A percentile compares a stretch with the other conserved stretches of the same genome.
Conservation (phyloP, 1,139 yeast genomes). For the Taphrina wiesneri region DNA sequence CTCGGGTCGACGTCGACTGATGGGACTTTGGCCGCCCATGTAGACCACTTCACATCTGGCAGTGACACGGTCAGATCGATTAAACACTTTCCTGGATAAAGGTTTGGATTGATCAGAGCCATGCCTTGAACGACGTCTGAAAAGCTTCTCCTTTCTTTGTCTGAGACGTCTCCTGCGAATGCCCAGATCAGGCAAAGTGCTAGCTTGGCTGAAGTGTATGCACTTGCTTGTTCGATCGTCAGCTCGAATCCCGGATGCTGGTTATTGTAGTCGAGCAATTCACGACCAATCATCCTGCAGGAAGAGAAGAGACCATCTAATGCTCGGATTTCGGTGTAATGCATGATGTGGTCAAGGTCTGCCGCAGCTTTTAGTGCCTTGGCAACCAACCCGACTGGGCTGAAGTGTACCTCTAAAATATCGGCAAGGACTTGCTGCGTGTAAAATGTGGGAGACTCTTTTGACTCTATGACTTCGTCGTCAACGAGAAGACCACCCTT, state of each 20-base stretch:
- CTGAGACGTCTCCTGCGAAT: slow-evolving; percentile 61
- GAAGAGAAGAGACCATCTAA: slow-evolving; percentile 49
- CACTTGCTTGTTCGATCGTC: slow-evolving; percentile 41
- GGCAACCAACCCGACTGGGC: neutral
- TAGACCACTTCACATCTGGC: slow-evolving; percentile 56
- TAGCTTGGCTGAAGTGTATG: slow-evolving; percentile 49
- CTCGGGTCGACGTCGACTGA: slow-evolving; percentile 60
- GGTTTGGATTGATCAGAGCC: slow-evolving; percentile 8
- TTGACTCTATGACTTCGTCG: slow-evolving; percentile 34
- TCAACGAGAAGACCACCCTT: slow-evolving; percentile 43
- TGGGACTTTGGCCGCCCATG: slow-evolving; percentile 54
- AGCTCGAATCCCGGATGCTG: slow-evolving; percentile 43
- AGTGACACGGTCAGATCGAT: slow-evolving; percentile 55
- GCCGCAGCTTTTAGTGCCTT: slow-evolving; percentile 41
- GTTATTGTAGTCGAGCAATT: slow-evolving; percentile 39
- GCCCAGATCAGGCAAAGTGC: slow-evolving; percentile 64
- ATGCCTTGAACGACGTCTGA: slow-evolving; percentile 49
- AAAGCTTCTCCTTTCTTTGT: slow-evolving; percentile 47
- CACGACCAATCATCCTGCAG: slow-evolving; percentile 41
- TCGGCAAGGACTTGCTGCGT: neutral
- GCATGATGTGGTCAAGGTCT: slow-evolving; percentile 58
- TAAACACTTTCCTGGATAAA: slow-evolving; percentile 29
- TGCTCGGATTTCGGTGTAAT: slow-evolving; percentile 49
- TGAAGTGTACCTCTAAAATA: neutral
- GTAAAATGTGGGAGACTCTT: too few species aligned